Evolutionary conservation across 495 filamentous ascomycete species (phyloP).

Genomic region (Penicillium coprophilum): DNA sequence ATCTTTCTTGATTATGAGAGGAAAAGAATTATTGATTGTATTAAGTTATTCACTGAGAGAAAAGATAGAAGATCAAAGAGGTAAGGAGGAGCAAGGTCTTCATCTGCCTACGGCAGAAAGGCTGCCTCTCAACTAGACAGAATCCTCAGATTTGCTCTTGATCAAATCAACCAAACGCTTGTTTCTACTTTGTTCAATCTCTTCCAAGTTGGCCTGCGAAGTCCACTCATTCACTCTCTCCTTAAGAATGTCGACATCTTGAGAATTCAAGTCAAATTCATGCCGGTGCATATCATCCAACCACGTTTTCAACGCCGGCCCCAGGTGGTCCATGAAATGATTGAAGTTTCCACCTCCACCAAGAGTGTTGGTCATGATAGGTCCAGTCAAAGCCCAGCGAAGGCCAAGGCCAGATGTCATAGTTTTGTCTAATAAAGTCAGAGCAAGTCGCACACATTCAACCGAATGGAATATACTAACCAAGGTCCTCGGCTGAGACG

Average conservation of each 20-base stretch:
- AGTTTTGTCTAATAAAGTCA: constrained; percentile 22
- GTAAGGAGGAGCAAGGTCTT: too few relatives aligned
- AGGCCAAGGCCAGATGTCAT: constrained; percentile 43
- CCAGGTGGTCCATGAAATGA: constrained; percentile 23
- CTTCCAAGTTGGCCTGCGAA: constrained; percentile 7
- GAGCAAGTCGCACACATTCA: neutral
- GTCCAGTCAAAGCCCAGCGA: constrained; percentile 49
- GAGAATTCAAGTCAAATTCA: constrained; percentile 8
- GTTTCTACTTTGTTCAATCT: constrained; percentile 6
- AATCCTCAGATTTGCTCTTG: too few relatives aligned
- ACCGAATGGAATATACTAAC: constrained; percentile 6
- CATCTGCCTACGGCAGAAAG: too few relatives aligned
- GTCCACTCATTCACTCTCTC: neutral
- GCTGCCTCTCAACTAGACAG: too few relatives aligned
- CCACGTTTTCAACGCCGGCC: constrained; percentile 18
- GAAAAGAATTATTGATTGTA: too few relatives aligned
- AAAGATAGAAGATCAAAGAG: too few relatives aligned
- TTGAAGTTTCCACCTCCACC: constrained; percentile 41
- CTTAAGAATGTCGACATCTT: neutral
- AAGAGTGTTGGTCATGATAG: constrained; percentile 50
- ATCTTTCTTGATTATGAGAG: too few relatives aligned
- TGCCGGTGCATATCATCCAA: constrained; percentile 19
- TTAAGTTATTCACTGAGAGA: too few relatives aligned
- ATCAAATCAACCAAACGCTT: constrained; percentile 1
- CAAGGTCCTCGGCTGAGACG: constrained; percentile 36